Evolutionary conservation across 345 rosid genomes (phyloP), one percentile per base, ranked within the genome.

Genomic region (Salix exigua): DNA sequence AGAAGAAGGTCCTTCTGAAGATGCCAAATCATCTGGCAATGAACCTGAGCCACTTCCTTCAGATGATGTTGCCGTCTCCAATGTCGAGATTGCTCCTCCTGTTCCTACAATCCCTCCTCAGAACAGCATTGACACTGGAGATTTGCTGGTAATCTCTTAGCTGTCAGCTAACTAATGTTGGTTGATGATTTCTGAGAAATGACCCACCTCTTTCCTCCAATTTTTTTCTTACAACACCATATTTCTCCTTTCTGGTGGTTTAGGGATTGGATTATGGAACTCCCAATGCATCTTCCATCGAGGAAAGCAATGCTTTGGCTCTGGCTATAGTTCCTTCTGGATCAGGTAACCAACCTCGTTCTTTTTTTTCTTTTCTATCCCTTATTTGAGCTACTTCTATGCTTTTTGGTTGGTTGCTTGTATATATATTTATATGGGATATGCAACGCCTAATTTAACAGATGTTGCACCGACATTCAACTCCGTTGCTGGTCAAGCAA

Each of bases 291-390:
- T 87, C 88, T 31, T 88, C 86, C 21, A 92, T 96, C 48, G 98
- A 96, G 79, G 93, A 94, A 78, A 88, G 88, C 71, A 94, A 96
- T 77, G 98, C 99, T 65, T 84, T 92, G 82, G 94, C 99, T 79
- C 82, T 96, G 77, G 99, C 98, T 81, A 91, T 96, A 70, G 86
- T 96, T 68, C 83, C 97, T 55, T 55, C 84, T 25, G 98, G 91
- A 83, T 82, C 89, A 64, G 85, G 97, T 89, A 75, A 73, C 67
- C 5, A 58, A 9, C 37, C 5, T 38, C 33, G 16, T 21, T 48
- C 82, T 71, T 42, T 35, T 72, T 72, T 46, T 17, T 48, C 35
- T 66, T 53, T 61, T 79, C 30, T 53, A 21, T 7, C 48, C n/a
- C 38, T 8, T 46, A 38, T 30, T 62, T 68, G 25, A 55, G 48